These are phyloP conservation scores for Cymbopogon citratus DNA, from an alignment of 176 grass and related monocot species.

Conservation along the genomic window DNA sequence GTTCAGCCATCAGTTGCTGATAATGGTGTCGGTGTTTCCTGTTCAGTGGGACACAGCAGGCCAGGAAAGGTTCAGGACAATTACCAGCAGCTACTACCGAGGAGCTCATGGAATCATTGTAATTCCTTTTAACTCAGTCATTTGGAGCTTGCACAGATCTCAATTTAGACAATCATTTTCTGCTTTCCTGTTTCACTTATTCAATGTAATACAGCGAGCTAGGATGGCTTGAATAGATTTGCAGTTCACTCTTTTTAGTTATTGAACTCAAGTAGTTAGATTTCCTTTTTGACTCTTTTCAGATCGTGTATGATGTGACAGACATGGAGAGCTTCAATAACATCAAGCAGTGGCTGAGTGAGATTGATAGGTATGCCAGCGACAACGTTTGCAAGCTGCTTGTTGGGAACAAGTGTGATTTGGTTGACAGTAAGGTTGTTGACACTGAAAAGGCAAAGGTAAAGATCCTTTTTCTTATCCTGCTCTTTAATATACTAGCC, in stretches of 20 bases:
- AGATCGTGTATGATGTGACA: constrained; percentile 92
- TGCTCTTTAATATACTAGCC: neutral
- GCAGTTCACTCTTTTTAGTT: neutral
- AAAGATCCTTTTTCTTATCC: neutral
- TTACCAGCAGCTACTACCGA: constrained; percentile 90
- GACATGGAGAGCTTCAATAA: constrained; percentile 88
- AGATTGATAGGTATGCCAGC: constrained; percentile 95
- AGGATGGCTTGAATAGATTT: neutral
- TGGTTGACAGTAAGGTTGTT: constrained; percentile 80
- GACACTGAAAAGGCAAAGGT: constrained; percentile 83
- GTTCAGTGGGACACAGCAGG: no score
- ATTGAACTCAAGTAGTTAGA: neutral
- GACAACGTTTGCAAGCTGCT: constrained; percentile 96
- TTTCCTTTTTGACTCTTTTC: neutral
- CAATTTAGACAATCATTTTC: neutral
- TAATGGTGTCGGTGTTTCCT: no score
- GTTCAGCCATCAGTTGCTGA: no score
- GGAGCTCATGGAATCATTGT: constrained; percentile 98
- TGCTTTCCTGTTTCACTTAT: neutral
- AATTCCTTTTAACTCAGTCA: constrained; percentile 5
- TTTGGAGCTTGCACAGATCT: constrained; percentile 8
- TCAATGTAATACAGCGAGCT: neutral
- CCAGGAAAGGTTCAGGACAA: neutral
- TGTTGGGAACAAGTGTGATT: constrained; percentile 89
- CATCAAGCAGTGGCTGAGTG: constrained; percentile 84